phyloP scores from a whole-genome alignment of 345 rosid species.

The Melaleuca alternifolia region DNA sequence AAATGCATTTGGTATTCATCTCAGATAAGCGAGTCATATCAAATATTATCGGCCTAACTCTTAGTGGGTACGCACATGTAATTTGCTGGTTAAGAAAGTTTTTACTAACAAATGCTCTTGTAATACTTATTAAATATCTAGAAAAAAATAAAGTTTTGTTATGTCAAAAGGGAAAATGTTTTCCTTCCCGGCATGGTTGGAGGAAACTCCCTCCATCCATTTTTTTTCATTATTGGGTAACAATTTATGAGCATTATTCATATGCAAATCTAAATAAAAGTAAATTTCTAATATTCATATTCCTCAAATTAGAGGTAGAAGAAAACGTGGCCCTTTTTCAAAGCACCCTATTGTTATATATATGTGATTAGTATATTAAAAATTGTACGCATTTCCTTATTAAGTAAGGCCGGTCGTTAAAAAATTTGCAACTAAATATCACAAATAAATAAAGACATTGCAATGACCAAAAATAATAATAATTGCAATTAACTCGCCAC shows the following conservation, averaged over 20 bases:
- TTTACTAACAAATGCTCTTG: not conserved
- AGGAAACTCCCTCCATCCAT: not conserved
- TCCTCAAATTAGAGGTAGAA: not conserved
- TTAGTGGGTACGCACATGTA: no score
- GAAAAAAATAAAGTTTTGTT: not conserved
- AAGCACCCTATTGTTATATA: not conserved
- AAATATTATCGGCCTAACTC: no score
- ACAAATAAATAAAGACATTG: no score
- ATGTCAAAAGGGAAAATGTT: not conserved
- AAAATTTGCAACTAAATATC: no score
- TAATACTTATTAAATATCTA: not conserved
- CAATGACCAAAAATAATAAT: no score
- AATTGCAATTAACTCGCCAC: no score
- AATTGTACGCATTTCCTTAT: not conserved
- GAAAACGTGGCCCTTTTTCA: not conserved
- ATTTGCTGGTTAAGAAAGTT: not conserved
- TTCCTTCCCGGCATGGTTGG: not conserved
- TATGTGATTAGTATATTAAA: not conserved
- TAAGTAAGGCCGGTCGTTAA: no score
- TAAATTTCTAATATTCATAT: not conserved
- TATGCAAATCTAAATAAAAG: no score
- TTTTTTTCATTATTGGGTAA: not conserved
- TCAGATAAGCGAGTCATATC: no score
- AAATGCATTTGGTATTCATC: no score
- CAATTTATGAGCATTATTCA: no score